phyloP scores from a whole-genome alignment of 2,329 filamentous ascomycete genomes.

The Paecilomyces sp. region DNA sequence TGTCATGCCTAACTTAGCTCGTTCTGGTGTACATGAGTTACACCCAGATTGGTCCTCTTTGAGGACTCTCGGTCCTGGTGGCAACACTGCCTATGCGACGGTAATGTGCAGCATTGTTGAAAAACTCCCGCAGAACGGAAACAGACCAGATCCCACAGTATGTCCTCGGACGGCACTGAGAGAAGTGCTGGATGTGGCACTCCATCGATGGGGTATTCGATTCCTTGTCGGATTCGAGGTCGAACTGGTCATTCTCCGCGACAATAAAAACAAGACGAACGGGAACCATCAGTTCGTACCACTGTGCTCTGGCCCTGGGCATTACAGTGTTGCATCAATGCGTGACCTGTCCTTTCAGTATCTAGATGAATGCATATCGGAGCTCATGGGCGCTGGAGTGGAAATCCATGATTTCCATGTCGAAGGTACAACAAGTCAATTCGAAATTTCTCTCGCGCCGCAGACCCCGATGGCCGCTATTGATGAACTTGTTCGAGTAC shows the following conservation, averaged over 20 bases:
- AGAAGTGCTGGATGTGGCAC: not conserved
- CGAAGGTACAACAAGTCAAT: not conserved
- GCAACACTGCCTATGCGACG: too few relatives aligned
- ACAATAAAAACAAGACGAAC: not conserved
- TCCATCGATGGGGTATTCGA: not conserved
- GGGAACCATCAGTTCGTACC: not conserved
- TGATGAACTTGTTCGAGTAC: not conserved
- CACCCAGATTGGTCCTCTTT: too few relatives aligned
- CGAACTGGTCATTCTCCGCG: not conserved
- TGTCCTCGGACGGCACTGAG: not conserved
- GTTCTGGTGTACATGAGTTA: too few relatives aligned
- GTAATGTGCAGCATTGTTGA: too few relatives aligned
- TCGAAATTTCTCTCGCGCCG: conserved; percentile 4
- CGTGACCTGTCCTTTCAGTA: not conserved
- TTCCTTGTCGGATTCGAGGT: not conserved
- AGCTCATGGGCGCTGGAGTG: not conserved
- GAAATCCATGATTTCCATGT: not conserved
- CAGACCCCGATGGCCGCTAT: not conserved
- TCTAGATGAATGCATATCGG: not conserved
- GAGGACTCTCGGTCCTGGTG: too few relatives aligned
- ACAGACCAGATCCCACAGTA: too few relatives aligned
- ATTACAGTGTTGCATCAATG: not conserved
- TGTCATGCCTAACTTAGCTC: too few relatives aligned
- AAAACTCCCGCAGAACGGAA: too few relatives aligned
- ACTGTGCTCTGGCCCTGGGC: not conserved